These are phyloP conservation scores for Bryopsis sp. DNA, from an alignment of 139 green algal species.

Conservation along the genomic window DNA sequence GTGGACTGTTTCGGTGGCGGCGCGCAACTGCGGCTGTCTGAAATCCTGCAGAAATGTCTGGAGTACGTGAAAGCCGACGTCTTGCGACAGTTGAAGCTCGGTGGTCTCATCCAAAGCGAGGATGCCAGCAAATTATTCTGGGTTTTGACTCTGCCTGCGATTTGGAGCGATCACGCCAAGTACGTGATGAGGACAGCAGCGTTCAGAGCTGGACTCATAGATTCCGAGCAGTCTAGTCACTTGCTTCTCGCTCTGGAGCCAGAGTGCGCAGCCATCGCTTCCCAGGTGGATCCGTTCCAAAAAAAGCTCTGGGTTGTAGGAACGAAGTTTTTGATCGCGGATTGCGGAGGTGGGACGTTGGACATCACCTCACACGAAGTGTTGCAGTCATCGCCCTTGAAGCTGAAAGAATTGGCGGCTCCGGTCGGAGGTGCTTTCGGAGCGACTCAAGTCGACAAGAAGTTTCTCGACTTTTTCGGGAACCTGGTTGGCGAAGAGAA, in stretches of 20 bases:
- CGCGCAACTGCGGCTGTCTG: not conserved
- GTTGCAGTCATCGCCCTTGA: not conserved
- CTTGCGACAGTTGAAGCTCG: not conserved
- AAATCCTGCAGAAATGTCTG: not conserved
- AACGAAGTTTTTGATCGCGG: not conserved
- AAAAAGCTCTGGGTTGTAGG: not conserved
- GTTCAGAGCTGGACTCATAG: not conserved
- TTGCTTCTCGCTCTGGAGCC: no score
- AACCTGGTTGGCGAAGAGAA: not conserved
- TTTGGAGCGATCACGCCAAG: no score
- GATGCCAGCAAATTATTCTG: not conserved
- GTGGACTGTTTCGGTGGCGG: no score
- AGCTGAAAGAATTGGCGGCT: not conserved
- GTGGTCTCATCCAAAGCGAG: not conserved
- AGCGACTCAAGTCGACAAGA: not conserved
- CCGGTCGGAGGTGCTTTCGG: not conserved
- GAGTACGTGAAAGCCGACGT: not conserved
- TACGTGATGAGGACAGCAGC: constrained; percentile 2
- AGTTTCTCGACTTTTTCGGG: not conserved
- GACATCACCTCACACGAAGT: not conserved
- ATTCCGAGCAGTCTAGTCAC: not conserved
- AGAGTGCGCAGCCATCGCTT: not conserved
- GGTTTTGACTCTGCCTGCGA: not conserved
- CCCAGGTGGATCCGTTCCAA: not conserved
- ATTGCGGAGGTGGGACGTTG: not conserved